These are phyloP conservation scores for Schizonepeta tenuifolia DNA, from an alignment of 257 asterid genomes.

Conservation along the genomic window DNA sequence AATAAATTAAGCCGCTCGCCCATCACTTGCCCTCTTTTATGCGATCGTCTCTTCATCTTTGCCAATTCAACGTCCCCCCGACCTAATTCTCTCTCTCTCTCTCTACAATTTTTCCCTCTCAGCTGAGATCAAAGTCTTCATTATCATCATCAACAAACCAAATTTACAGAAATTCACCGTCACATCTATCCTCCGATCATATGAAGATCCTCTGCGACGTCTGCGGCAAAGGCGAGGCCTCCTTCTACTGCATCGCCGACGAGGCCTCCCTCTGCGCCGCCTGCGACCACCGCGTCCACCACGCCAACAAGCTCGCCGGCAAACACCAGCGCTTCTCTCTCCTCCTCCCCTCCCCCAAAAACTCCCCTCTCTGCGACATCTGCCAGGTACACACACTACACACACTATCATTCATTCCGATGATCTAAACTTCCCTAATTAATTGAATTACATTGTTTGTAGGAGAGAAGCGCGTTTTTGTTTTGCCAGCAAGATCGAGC, in stretches of 20 bases:
- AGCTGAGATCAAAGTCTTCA: not conserved
- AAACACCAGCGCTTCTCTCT: slow-evolving; percentile 84
- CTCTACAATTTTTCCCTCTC: too few relatives aligned
- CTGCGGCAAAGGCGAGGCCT: slow-evolving; percentile 69
- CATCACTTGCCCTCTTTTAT: slow-evolving; percentile 22
- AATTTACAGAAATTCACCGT: too few relatives aligned
- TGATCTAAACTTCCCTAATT: too few relatives aligned
- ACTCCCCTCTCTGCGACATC: slow-evolving; percentile 75
- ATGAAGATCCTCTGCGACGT: slow-evolving; percentile 98
- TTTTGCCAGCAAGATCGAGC: slow-evolving; percentile 97
- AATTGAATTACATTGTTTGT: not conserved
- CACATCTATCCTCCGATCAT: too few relatives aligned
- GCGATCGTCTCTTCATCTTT: slow-evolving; percentile 4
- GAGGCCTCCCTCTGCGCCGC: slow-evolving; percentile 87
- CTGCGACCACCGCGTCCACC: slow-evolving; percentile 97
- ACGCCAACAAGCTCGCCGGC: slow-evolving; percentile 90
- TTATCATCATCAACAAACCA: not conserved
- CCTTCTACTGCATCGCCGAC: slow-evolving; percentile 76
- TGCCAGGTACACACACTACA: slow-evolving; percentile 63
- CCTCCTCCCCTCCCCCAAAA: slow-evolving; percentile 63
- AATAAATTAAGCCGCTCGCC: slow-evolving; percentile 13
- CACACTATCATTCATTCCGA: not conserved
- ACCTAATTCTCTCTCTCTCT: not conserved
- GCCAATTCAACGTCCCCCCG: not conserved
- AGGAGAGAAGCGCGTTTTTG: slow-evolving; percentile 88